Base-by-base conservation (phyloP, 805 yeast genomes). In the Teunomyces gatunensis region DNA sequence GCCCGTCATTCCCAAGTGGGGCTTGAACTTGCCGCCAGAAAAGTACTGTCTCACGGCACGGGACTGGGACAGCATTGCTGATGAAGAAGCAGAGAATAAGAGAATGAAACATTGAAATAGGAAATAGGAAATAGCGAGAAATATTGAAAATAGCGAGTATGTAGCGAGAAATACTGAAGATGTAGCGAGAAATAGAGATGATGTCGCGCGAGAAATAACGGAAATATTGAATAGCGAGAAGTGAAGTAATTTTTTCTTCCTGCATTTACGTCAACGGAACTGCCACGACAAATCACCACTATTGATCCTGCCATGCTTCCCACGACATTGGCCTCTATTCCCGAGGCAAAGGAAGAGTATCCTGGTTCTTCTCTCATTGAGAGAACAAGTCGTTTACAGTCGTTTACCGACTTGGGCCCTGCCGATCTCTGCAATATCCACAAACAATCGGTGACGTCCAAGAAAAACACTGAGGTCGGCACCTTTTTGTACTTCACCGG, bases 21-120 rank as follows among this genome's bases (percentile, higher is more conserved):
- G 99, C 9, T 78, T 94, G 34, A 80, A 97, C 54, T 74, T 95
- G 44, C 99, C 99, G 2, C 98, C 99, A 4, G 99, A 94, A 71
- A 94, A 91, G 79, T 91, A 89, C 69, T 91, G 98, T 69, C 71
- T 91, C 46, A 90, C 96, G 0, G 94, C 88, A 1, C 78, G 77
- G 52, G 90, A 87, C 52, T 87, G 91, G 85, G 84, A 80, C 46
- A 55, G 50, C 44, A 52, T 59, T 50, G 61, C 55, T 36, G 64
- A 63, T 23, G 53, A 48, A 41, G 51, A 37, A n/a, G 60, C 57
- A 17, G 44, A 45, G 12, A 52, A 49, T 13, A 45, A 48, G 21
- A 17, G 33, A n/a, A 55, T 44, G 45, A 52, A 48, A 18, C 20
- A 18, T 18, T 18, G 20, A 18, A 18, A 18, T 18, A 18, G 17